phyloP scores from a whole-genome alignment of 257 asterid genomes.

The Petunia secreta region DNA sequence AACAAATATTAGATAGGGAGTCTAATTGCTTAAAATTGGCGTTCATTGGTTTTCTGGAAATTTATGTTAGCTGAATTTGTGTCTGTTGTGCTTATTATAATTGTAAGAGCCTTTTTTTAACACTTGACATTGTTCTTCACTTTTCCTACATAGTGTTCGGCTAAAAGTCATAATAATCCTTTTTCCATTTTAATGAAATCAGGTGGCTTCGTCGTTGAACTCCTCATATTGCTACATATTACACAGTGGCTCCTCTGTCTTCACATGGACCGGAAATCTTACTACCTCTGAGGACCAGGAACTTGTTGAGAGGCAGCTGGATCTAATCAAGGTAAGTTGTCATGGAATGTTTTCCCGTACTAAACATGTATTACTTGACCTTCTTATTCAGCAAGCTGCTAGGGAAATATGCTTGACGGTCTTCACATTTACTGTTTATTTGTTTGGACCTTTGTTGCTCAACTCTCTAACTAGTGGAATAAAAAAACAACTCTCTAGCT shows the following conservation, averaged over 20 bases:
- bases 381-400: conserved; percentile 9
- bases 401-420: conserved; percentile 7
- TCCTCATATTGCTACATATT: conserved; percentile 92
- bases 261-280: conserved; percentile 89
- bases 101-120: not conserved
- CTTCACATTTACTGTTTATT: not conserved
- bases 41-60: not conserved
- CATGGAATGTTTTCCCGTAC: not conserved
- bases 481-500: not conserved
- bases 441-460: not conserved
- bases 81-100: not conserved
- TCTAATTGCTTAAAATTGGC: conserved; percentile 3
- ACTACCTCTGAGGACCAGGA: conserved; percentile 91
- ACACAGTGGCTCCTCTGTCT: conserved; percentile 77
- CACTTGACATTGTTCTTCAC: not conserved
- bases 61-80: conserved; percentile 9
- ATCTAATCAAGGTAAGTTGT: conserved; percentile 73
- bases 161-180: conserved; percentile 25
- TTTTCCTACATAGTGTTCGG: conserved; percentile 23
- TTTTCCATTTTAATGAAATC: conserved; percentile 38
- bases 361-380: conserved; percentile 14
- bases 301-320: conserved; percentile 96
- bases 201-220: conserved; percentile 93
- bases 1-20: not conserved
- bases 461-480: conserved; percentile 14